Evolutionary conservation across 139 green algal genomes (phyloP).

Genomic region (Picochlorum sp.): DNA sequence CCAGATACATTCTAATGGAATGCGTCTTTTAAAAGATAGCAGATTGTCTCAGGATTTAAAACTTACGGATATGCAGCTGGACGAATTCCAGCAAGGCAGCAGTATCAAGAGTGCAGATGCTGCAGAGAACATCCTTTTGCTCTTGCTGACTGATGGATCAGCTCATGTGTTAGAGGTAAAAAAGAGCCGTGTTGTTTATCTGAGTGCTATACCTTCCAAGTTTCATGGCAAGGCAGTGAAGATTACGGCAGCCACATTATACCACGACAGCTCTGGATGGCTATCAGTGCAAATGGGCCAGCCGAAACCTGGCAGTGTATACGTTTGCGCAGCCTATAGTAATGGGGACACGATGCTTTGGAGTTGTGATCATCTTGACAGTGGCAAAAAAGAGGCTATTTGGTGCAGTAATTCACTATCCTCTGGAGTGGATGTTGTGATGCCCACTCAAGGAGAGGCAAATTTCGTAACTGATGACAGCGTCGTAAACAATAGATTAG

Average conservation of each 20-base stretch:
- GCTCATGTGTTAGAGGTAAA: too few species aligned
- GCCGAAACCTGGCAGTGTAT: too few species aligned
- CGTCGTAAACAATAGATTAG: background rate
- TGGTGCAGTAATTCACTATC: background rate
- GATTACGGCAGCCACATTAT: too few species aligned
- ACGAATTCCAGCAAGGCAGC: too few species aligned
- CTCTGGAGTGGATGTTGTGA: background rate
- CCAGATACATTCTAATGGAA: conserved; percentile 44
- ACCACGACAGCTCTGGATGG: too few species aligned
- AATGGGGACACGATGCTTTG: background rate
- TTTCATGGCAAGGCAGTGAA: too few species aligned
- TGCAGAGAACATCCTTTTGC: too few species aligned
- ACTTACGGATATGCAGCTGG: conserved; percentile 30
- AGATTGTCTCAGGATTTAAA: conserved; percentile 36
- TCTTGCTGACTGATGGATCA: too few species aligned
- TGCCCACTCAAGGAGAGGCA: background rate
- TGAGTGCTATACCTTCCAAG: too few species aligned
- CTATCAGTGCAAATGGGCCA: too few species aligned
- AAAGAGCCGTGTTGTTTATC: too few species aligned
- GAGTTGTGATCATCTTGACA: background rate
- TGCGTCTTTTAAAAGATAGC: conserved; percentile 45
- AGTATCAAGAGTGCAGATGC: too few species aligned
- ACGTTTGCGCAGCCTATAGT: background rate
- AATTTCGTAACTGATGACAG: background rate
- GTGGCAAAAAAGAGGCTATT: background rate